Conservation (phyloP, 495 filamentous ascomycete genomes). For the Aeminium ludgeri region DNA sequence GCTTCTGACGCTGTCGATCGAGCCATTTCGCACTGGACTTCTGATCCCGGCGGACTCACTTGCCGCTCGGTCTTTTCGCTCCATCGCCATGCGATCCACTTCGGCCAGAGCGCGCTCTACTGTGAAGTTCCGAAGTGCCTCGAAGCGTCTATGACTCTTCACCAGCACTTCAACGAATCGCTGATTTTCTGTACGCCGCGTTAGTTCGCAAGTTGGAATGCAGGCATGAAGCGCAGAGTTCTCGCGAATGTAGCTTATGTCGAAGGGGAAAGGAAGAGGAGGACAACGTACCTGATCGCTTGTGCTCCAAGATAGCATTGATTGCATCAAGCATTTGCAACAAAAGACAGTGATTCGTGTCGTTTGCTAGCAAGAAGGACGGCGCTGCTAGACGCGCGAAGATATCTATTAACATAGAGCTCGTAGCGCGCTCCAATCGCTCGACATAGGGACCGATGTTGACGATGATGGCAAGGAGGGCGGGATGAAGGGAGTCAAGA, state of each 20-base stretch:
- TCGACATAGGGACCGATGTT: conserved; percentile 79
- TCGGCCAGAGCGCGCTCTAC: conserved; percentile 91
- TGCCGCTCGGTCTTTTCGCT: conserved; percentile 57
- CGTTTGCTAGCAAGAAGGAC: conserved; percentile 86
- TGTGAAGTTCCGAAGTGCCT: conserved; percentile 78
- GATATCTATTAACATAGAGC: conserved; percentile 70
- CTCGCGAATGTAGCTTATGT: not conserved
- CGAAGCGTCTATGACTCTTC: conserved; percentile 65
- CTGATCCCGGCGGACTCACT: conserved; percentile 22
- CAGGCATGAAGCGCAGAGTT: no score
- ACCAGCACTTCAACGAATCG: conserved; percentile 69
- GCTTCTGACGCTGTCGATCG: conserved; percentile 55
- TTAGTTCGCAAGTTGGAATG: no score
- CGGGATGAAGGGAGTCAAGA: conserved; percentile 81
- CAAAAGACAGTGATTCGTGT: conserved; percentile 73
- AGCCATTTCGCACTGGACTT: conserved; percentile 36
- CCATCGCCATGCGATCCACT: conserved; percentile 62
- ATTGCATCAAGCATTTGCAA: conserved; percentile 75
- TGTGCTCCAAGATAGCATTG: conserved; percentile 83
- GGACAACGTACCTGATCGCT: conserved; percentile 51
- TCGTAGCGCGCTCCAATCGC: conserved; percentile 53
- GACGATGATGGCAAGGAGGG: conserved; percentile 79
- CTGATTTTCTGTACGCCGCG: conserved; percentile 67
- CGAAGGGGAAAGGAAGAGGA: not conserved
- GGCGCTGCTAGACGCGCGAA: conserved; percentile 92